Evolutionary conservation across 768 basidiomycete species (phyloP).

Genomic region (Phylloporus scabripes): DNA sequence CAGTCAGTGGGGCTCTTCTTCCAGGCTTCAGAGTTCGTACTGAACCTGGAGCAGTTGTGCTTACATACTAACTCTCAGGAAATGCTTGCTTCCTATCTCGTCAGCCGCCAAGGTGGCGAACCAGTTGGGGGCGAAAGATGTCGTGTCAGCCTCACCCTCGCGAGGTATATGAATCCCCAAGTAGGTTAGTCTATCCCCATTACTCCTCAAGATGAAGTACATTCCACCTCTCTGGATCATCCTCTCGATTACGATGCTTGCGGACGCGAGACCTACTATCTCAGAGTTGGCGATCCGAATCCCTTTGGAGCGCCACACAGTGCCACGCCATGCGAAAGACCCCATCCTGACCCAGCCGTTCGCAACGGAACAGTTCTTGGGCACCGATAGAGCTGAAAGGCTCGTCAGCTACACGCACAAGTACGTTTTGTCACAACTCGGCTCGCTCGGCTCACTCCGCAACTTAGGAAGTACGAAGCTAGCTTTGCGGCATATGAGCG

Average conservation of each 20-base stretch:
- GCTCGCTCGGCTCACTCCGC: background rate
- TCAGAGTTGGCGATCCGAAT: constrained; percentile 3
- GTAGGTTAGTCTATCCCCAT: background rate
- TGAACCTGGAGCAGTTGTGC: too few species aligned
- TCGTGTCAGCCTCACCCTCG: constrained; percentile 13
- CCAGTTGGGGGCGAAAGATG: background rate
- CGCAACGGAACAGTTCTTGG: background rate
- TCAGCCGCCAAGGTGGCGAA: constrained; percentile 3
- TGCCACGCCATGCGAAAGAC: background rate
- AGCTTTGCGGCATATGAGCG: constrained; percentile 38
- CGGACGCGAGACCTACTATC: constrained; percentile 7
- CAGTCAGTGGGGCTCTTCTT: too few species aligned
- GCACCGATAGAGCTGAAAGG: background rate
- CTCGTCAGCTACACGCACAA: constrained; percentile 2
- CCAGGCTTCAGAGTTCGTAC: too few species aligned
- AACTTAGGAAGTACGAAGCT: constrained; percentile 35
- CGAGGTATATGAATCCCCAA: constrained; percentile 5
- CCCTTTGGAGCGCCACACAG: constrained; percentile 8
- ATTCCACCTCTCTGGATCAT: background rate
- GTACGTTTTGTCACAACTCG: background rate
- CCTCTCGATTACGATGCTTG: background rate
- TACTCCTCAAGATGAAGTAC: constrained; percentile 6
- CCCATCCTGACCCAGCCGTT: background rate
- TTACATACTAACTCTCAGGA: too few species aligned
- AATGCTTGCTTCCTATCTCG: background rate